Base-by-base conservation (phyloP, 140 eudicot genomes). In the Stevia rebaudiana region DNA sequence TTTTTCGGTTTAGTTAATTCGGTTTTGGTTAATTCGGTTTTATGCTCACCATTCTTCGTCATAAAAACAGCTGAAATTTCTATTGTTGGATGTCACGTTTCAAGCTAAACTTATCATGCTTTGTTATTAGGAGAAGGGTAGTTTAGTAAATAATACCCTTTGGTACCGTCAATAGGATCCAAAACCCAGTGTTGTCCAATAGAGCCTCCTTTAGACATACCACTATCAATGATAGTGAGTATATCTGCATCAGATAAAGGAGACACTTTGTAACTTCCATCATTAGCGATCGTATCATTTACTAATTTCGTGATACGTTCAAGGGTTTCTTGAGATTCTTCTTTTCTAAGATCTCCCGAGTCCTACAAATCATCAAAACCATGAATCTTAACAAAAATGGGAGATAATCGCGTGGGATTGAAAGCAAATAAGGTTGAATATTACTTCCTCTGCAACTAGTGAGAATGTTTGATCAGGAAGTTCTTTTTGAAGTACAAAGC, bases 81-180 rank as follows among this genome's bases (percentile, higher is more conserved):
- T 31, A 46, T 11, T 17, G 6, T 6, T 21, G 19, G 51, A 59
- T 22, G 52, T 61, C 8, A 36, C 41, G 1, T n/a, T 30, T 18
- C 25, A 48, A 6, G 25, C 25, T 18, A 48, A 24, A 17, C 24
- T 6, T 36, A 39, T 67, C 18, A 2, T 39, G 30, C 5, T 13
- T 9, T 15, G 22, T 39, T 24, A 40, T 24, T 53, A 40, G 15
- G 25, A 42, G 23, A 39, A 67, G 19, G 73, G 43, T 25, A 53
- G n/a, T 23, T 53, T 52, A 25, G 63, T 37, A 67, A 16, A 39
- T 19, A 86, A 68, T 77, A 92, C 98, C 99, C 99, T 85, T 92
- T 92, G 48, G 99, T 92, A 49, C 99, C 99, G 63, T 92, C 99
- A 31, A 92, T 92, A 53, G 99, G 99, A 78, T 92, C 99, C 79